These are phyloP conservation scores for Saturnispora bothae DNA, from an alignment of 805 yeast genomes.

Conservation along the genomic window DNA sequence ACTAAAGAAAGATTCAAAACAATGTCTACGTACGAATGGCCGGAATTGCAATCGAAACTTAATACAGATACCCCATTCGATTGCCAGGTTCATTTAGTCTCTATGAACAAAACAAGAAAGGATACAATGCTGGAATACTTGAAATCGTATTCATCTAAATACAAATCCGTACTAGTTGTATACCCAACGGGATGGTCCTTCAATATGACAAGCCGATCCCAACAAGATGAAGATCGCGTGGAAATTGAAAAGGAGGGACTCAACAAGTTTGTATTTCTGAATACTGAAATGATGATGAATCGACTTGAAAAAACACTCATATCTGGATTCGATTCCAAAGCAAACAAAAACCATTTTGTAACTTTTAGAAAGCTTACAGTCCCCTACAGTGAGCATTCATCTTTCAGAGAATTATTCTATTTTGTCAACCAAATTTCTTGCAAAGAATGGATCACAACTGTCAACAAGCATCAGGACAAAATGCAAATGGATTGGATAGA, in stretches of 20 bases:
- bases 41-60: conserved; percentile 30
- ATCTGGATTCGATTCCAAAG: conserved; percentile 9
- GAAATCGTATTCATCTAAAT: conserved; percentile 34
- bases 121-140: conserved; percentile 40
- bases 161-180: conserved; percentile 57
- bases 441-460: conserved; percentile 67
- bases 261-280: conserved; percentile 9
- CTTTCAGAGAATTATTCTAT: conserved; percentile 65
- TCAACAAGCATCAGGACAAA: conserved; percentile 29
- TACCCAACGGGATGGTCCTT: conserved; percentile 93
- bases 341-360: conserved; percentile 10
- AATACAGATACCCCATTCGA: conserved; percentile 32
- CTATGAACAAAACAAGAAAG: conserved; percentile 47
- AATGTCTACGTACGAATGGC: conserved; percentile 37
- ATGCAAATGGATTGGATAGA: conserved; percentile 2
- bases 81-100: conserved; percentile 61
- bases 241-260: conserved; percentile 2
- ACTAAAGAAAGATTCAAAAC: conserved; percentile 37
- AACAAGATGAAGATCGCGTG: neutral
- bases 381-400: conserved; percentile 93
- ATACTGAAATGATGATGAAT: conserved; percentile 1
- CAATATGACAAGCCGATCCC: conserved; percentile 1
- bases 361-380: conserved; percentile 16
- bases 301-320: conserved; percentile 3
- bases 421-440: conserved; percentile 48